phyloP scores from a whole-genome alignment of 176 grass and related monocot species.

The Avena eriantha region DNA sequence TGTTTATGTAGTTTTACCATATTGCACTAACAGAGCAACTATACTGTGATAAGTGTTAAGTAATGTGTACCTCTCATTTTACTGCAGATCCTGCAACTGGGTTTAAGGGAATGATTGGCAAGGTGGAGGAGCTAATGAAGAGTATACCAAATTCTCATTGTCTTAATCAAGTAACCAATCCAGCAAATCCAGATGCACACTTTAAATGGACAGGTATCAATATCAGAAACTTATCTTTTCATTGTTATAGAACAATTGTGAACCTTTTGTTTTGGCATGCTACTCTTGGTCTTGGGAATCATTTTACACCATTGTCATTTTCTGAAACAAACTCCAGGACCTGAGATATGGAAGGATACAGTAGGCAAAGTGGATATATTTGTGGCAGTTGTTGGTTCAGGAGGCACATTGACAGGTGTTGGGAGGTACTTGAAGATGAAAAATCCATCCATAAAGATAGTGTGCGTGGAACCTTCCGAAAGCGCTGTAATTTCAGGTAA shows the following conservation, averaged over 20 bases:
- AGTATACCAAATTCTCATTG: conserved; percentile 61
- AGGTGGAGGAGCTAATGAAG: conserved; percentile 64
- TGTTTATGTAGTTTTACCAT: neutral
- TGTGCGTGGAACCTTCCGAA: conserved; percentile 80
- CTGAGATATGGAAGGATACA: conserved; percentile 87
- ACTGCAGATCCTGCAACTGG: conserved; percentile 71
- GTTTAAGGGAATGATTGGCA: conserved; percentile 55
- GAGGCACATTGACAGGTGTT: conserved; percentile 72
- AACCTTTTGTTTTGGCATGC: neutral
- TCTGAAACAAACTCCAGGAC: conserved; percentile 47
- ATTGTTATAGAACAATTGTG: neutral
- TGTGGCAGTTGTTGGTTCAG: conserved; percentile 57
- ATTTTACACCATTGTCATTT: conserved; percentile 7
- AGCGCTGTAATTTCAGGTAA: conserved; percentile 77
- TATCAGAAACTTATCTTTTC: neutral
- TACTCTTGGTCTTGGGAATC: neutral
- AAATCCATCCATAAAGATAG: conserved; percentile 59
- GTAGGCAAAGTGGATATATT: conserved; percentile 77
- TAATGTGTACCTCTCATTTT: neutral
- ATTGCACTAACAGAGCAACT: neutral
- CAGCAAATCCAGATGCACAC: conserved; percentile 78
- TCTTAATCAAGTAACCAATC: conserved; percentile 68
- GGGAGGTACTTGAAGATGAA: conserved; percentile 76
- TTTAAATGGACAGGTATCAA: conserved; percentile 70
- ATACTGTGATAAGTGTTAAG: neutral